Conservation (phyloP, 305 asterid genomes). For the Fraxinus angustifolia region DNA sequence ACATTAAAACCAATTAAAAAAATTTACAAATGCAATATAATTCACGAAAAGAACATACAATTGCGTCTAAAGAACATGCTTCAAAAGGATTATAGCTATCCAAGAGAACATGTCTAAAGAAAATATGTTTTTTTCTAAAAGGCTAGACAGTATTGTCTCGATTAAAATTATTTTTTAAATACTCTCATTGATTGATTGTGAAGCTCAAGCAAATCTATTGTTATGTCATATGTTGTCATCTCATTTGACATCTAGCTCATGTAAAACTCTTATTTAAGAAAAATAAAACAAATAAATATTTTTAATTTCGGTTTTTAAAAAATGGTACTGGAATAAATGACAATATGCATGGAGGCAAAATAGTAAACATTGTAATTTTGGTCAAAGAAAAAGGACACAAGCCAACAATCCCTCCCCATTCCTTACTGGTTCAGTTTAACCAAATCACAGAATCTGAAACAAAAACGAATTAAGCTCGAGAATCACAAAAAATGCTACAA, state of each 20-base stretch:
- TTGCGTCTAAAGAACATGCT: too few relatives aligned
- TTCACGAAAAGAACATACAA: too few relatives aligned
- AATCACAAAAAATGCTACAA: background rate
- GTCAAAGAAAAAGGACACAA: background rate
- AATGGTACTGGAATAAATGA: background rate
- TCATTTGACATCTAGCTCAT: background rate
- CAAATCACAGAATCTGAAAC: background rate
- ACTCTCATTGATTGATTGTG: background rate
- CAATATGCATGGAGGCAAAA: background rate
- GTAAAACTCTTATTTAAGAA: background rate
- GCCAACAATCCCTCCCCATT: background rate
- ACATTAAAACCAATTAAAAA: too few relatives aligned
- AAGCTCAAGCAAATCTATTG: background rate
- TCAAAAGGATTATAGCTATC: too few relatives aligned
- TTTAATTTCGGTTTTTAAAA: background rate
- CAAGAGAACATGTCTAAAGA: too few relatives aligned
- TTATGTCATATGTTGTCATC: background rate
- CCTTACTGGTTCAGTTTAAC: background rate
- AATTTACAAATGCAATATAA: too few relatives aligned
- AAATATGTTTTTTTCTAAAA: too few relatives aligned
- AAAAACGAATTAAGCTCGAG: background rate
- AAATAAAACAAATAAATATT: background rate
- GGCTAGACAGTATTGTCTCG: background rate
- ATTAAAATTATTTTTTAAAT: too few relatives aligned
- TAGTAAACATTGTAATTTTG: background rate